phyloP scores from a whole-genome alignment of 768 basidiomycete genomes.

The Mycena vulgaris region DNA sequence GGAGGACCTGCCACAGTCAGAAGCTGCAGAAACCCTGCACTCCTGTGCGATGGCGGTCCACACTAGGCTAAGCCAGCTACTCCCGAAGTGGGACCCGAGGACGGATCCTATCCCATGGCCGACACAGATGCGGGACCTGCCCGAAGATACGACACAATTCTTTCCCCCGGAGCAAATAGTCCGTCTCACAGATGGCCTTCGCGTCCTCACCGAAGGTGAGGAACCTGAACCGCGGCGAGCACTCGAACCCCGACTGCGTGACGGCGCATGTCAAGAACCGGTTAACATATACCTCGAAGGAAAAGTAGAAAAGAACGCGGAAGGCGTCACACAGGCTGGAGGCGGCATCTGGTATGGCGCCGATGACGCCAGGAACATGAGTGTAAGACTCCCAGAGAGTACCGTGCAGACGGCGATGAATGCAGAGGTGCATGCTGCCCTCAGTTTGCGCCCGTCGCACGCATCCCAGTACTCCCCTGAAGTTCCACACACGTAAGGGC shows the following conservation, averaged over 20 bases:
- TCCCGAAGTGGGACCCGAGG: constrained; percentile 20
- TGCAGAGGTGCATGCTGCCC: too few relatives aligned
- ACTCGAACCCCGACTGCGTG: background rate
- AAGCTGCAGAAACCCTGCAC: constrained; percentile 1
- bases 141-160: background rate
- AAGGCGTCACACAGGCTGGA: background rate
- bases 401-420: too few relatives aligned
- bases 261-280: too few relatives aligned
- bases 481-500: too few relatives aligned
- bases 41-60: background rate
- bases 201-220: background rate
- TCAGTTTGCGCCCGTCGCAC: too few relatives aligned
- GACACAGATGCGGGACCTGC: background rate
- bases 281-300: background rate
- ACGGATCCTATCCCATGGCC: background rate
- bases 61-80: background rate
- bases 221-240: too few relatives aligned
- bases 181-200: background rate
- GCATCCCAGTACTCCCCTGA: too few relatives aligned
- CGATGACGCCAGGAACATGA: too few relatives aligned
- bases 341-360: background rate
- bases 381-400: too few relatives aligned
- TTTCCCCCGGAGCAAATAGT: background rate
- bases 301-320: too few relatives aligned
- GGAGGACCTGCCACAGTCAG: background rate